A percentile compares a stretch with the other conserved stretches of the same genome.
These are phyloP conservation scores for Evernia prunastri DNA, from an alignment of 495 filamentous ascomycete genomes.

Conservation along the genomic window DNA sequence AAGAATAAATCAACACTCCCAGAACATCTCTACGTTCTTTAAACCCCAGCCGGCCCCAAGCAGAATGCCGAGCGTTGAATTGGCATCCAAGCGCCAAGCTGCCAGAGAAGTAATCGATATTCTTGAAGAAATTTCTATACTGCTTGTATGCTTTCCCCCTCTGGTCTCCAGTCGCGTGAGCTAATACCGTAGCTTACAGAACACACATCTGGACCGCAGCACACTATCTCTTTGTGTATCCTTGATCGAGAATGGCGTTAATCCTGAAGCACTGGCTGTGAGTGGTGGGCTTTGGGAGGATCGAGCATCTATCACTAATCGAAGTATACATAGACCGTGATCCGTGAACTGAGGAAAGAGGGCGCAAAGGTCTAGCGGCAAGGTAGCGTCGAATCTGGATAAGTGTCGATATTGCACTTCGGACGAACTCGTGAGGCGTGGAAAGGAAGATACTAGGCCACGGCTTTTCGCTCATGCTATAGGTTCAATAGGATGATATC, in stretches of 20 bases:
- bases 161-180: constrained; percentile 16
- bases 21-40: too few relatives aligned
- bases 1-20: not conserved
- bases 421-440: not conserved
- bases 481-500: not conserved
- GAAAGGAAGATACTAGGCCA: constrained; percentile 1
- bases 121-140: constrained; percentile 83
- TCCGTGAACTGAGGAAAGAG: constrained; percentile 66
- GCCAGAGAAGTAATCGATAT: constrained; percentile 96
- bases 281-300: constrained; percentile 29
- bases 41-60: not conserved
- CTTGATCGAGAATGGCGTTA: constrained; percentile 94
- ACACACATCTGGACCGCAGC: constrained; percentile 83
- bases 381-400: constrained; percentile 13
- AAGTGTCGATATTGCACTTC: not conserved
- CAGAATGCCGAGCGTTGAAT: constrained; percentile 15
- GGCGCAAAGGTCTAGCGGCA: constrained; percentile 26
- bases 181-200: constrained; percentile 45
- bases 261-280: constrained; percentile 91
- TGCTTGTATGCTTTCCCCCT: constrained; percentile 55
- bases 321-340: constrained; percentile 49
- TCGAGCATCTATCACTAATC: constrained; percentile 1
- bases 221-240: constrained; percentile 91
- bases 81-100: constrained; percentile 62
- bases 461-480: not conserved